Base-by-base conservation (phyloP, 495 filamentous ascomycete species). In the Symbiotaphrina buchneri region DNA sequence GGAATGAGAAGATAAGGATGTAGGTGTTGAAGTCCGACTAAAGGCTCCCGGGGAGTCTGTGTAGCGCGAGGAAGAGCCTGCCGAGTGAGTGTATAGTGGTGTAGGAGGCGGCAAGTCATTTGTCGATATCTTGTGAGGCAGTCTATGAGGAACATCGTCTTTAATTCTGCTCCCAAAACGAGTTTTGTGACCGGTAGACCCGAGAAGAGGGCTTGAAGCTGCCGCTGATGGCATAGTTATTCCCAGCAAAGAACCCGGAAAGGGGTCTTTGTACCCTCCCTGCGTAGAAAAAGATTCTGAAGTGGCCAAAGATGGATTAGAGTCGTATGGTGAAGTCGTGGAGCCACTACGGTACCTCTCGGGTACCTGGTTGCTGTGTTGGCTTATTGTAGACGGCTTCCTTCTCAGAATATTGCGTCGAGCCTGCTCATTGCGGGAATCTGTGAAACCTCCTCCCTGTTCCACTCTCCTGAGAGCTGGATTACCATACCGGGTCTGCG, bases 1-100 rank as follows among this genome's bases (percentile, higher is more conserved):
- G 21, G 87, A 97, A 47, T 87, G 77, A n/a, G 87, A 94, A 5
- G 83, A 91, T 44, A 83, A 67, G 5, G 87, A 93, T n/a, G 84
- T 93, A 1, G 87, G 84, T 2, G 87, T 94, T 6, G 87, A 91
- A 25, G 80, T 74, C 41, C 75, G 65, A 50, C 85, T 92, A 53
- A 90, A 95, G 20, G 77, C 60, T 4, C 82, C 78, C 6, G 87
- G 87, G 2, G 87, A 97, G 32, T 75, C 81, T 19, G 85, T 91
- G 41, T 85, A 93, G 36, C 80, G 63, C 21, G 83, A 94, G n/a
- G 87, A 94, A 26, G 85, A 82, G 35, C 77, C 94, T 6, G 40
- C 39, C 3, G 51, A 48, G 6, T 41, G 36, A 35, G 26, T 36
- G 31, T 29, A 31, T 5, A 11, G 10, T 13, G 34, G 13, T 13